Percentiles rank a stretch among this genome's conserved stretches.
phyloP scores from a whole-genome alignment of 2,329 filamentous ascomycete species.

The Phaeomoniella chlamydospora region DNA sequence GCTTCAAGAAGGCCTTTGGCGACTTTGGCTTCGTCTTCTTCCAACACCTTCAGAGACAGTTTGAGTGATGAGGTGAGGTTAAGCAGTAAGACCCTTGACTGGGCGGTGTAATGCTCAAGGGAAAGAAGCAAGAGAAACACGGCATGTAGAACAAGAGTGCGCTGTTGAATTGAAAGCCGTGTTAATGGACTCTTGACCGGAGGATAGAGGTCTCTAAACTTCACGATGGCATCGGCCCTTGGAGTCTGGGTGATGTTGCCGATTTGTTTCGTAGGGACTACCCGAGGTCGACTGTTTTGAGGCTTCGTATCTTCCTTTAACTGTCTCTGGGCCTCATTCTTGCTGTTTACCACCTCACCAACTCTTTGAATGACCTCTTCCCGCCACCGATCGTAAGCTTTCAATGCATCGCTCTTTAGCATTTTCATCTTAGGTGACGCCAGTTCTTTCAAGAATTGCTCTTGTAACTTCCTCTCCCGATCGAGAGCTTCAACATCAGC shows the following conservation, averaged over 20 bases:
- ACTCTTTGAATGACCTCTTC: conserved; percentile 54
- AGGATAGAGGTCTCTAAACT: conserved; percentile 36
- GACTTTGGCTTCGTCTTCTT: conserved; percentile 60
- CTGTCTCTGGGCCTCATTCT: conserved; percentile 26
- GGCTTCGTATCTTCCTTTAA: conserved; percentile 13
- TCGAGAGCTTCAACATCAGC: conserved; percentile 13
- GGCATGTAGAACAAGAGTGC: conserved; percentile 55
- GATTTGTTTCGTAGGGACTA: conserved; percentile 5
- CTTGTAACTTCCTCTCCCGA: conserved; percentile 13
- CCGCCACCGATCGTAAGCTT: conserved; percentile 72
- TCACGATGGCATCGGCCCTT: conserved; percentile 6
- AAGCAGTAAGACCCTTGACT: conserved; percentile 58
- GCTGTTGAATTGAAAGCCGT: conserved; percentile 44
- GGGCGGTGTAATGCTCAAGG: conserved; percentile 61
- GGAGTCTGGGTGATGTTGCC: conserved; percentile 6
- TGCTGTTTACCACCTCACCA: conserved; percentile 49
- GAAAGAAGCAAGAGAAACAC: conserved; percentile 60
- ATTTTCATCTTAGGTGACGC: conserved; percentile 12
- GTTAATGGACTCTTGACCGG: conserved; percentile 48
- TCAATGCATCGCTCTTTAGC: conserved; percentile 53
- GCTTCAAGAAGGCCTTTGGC: conserved; percentile 61
- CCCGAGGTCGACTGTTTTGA: conserved; percentile 5
- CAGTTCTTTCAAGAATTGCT: conserved; percentile 21
- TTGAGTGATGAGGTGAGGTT: conserved; percentile 56
- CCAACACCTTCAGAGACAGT: conserved; percentile 49